These are phyloP conservation scores for Saccharomycopsis fermentans DNA, from an alignment of 805 yeast species.

Conservation along the genomic window DNA sequence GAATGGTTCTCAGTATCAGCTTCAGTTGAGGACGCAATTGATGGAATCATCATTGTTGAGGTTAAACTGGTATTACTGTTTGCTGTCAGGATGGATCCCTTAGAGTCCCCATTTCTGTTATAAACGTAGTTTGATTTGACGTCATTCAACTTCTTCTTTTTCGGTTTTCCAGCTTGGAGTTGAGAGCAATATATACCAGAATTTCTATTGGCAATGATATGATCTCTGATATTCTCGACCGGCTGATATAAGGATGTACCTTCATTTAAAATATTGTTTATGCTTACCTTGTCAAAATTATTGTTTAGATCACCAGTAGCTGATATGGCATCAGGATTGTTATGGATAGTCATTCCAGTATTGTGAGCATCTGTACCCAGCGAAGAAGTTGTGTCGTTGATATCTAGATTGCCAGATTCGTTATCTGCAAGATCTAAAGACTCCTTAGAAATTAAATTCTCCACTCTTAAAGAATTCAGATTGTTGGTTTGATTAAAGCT, in stretches of 20 bases:
- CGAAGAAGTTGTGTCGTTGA: neutral
- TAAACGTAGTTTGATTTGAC: no score
- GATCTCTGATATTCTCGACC: neutral
- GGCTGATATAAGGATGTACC: neutral
- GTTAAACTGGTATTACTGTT: neutral
- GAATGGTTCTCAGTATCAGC: neutral
- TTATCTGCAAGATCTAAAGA: neutral
- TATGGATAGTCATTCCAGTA: neutral
- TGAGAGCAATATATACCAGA: neutral
- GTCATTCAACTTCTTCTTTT: neutral
- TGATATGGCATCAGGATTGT: neutral
- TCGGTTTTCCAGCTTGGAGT: neutral
- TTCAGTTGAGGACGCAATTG: neutral
- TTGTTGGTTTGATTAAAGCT: neutral
- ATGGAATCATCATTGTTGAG: neutral
- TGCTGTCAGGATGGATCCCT: neutral
- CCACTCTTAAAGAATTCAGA: neutral
- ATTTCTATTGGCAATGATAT: neutral
- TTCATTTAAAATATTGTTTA: constrained; percentile 3
- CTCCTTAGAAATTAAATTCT: neutral
- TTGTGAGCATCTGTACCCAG: no score
- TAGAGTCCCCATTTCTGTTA: no score
- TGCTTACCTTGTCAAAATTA: neutral
- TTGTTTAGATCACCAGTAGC: neutral
- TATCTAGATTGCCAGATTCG: neutral